Evolutionary conservation across 1,284 basidiomycete species (phyloP).

Genomic region (Spongispora temasekensis): DNA sequence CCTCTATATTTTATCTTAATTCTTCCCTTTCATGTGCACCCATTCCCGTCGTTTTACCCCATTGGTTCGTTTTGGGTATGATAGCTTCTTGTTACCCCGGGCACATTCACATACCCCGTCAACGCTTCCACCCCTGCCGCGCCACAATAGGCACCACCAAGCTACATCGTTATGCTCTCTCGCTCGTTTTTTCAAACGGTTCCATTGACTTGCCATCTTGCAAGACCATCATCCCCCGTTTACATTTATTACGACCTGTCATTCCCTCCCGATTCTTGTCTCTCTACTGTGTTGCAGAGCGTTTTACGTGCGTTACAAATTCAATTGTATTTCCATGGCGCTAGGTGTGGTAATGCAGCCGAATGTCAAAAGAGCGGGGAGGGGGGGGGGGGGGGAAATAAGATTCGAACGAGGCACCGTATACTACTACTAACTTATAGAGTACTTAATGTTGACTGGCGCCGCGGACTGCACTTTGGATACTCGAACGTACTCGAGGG

Average conservation of each 20-base stretch:
- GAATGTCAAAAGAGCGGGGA: constrained; percentile 1
- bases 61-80: constrained; percentile 15
- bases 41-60: constrained; percentile 22
- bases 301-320: constrained; percentile 11
- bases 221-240: constrained; percentile 8
- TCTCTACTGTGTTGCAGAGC: constrained; percentile 11
- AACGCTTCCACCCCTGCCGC: constrained; percentile 15
- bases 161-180: constrained; percentile 29
- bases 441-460: too few relatives aligned
- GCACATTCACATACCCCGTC: constrained; percentile 27
- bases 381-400: neutral
- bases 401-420: too few relatives aligned
- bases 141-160: constrained; percentile 21
- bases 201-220: constrained; percentile 2
- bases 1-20: constrained; percentile 29
- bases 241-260: constrained; percentile 25
- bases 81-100: constrained; percentile 25
- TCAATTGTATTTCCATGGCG: constrained; percentile 23
- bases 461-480: too few relatives aligned
- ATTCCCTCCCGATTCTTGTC: constrained; percentile 19
- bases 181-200: constrained; percentile 27
- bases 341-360: constrained; percentile 6
- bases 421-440: too few relatives aligned
- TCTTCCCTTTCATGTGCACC: constrained; percentile 21
- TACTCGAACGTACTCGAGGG: too few relatives aligned